Evolutionary conservation across 257 asterid genomes (phyloP), one percentile per base, ranked within the genome.

Genomic region (Solanum lignicaule): DNA sequence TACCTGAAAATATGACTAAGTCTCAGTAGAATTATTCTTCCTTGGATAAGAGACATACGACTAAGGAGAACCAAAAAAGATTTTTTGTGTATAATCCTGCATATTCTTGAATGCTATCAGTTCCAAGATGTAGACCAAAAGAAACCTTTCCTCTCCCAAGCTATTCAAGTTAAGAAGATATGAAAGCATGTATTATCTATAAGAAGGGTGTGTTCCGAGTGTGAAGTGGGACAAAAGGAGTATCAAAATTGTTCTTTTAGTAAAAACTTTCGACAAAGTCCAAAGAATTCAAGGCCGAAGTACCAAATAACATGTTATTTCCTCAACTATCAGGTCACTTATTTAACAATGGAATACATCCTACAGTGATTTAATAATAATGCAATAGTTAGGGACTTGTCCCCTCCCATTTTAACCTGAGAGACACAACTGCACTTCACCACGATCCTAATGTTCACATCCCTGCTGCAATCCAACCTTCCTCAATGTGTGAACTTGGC

Each of bases 1-100:
- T 79, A 96, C 98, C 99, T 96, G 73, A 84, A 90, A 85, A 86
- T 78, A 86, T 85, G 66, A 88, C 83, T 4, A 89, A 65, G 87
- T 88, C 72, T 65, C 43, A 87, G 48, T 21, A 62, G 83, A 69
- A 83, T 69, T 48, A 29, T 75, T 71, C 68, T 79, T 78, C 65
- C 65, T 41, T 41, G n/a, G 36, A 76, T 16, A 25, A 1, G 65
- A 41, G 62, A 76, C 25, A 78, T 9, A 52, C n/a, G 15, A 58
- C 84, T 15, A 78, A 41, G 52, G 36, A 41, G 62, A 78, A 46
- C 65, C 23, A 78, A 41, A 27, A 15, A 1, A 41, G 15, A 43
- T n/a, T 0, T 7, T 76, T 23, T 38, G 58, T 39, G 35, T 9
- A 73, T 20, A 73, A n/a, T 76, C 83, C 83, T 25, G n/a, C 60